A percentile compares a stretch with the other conserved stretches of the same genome.
Evolutionary conservation across 306 rosid genomes (phyloP).

Genomic region (Amphicarpaea edgeworthii): DNA sequence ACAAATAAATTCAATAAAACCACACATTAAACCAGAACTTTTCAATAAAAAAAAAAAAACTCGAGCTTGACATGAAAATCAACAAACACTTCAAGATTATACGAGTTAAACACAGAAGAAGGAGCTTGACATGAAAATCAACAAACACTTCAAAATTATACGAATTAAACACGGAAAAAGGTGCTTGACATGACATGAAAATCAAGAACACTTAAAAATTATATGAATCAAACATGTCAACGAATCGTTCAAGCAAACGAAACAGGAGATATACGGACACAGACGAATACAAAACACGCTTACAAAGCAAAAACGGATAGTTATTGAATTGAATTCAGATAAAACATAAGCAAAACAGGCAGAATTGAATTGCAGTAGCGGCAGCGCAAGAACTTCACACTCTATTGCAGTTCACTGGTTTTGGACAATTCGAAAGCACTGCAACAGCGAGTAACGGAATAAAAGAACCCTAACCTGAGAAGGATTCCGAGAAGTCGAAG

Average conservation of each 20-base stretch:
- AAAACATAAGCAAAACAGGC: slow-evolving; percentile 9
- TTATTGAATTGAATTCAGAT: neutral
- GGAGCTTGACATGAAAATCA: neutral
- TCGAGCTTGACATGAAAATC: neutral
- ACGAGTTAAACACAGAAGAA: neutral
- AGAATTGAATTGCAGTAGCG: neutral
- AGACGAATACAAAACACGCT: neutral
- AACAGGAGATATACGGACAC: neutral
- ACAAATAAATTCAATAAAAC: neutral
- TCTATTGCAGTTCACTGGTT: neutral
- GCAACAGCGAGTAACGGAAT: neutral
- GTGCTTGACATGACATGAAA: too few species aligned
- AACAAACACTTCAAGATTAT: slow-evolving; percentile 8
- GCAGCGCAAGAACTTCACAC: neutral
- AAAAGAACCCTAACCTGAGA: slow-evolving; percentile 52
- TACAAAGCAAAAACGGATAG: neutral
- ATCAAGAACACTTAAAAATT: neutral
- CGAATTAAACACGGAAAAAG: too few species aligned
- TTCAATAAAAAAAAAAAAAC: neutral
- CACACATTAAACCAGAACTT: neutral
- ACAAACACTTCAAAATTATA: neutral
- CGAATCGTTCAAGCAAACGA: neutral
- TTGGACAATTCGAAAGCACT: neutral
- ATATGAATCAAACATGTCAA: neutral
- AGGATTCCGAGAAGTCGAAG: slow-evolving; percentile 52